Evolutionary conservation across 228 moss, liverwort and hornwort genomes (phyloP).

Genomic region (Sphagnum fallax): DNA sequence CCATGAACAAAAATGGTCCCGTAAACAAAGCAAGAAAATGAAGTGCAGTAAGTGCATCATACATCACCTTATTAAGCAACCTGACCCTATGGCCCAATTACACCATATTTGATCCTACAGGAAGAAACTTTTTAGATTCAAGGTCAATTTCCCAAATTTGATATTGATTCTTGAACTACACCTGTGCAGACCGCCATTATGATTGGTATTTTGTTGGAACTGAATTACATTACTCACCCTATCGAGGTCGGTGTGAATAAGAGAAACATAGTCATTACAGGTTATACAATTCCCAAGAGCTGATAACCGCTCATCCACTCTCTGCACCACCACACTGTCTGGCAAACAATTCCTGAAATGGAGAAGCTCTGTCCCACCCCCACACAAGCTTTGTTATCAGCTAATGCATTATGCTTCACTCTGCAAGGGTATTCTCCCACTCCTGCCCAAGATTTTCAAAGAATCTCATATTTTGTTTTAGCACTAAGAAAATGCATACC

Average conservation of each 20-base stretch:
- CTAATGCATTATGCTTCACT: no score
- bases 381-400: neutral
- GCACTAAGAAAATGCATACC: constrained; percentile 12
- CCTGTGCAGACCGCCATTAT: no score
- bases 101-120: no score
- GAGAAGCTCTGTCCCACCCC: constrained; percentile 48
- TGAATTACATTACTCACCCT: constrained; percentile 22
- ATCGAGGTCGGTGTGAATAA: constrained; percentile 94
- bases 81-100: no score
- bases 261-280: constrained; percentile 93
- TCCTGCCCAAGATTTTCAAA: no score
- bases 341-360: constrained; percentile 90
- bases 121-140: no score
- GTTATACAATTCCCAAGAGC: constrained; percentile 92
- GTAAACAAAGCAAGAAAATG: neutral
- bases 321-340: constrained; percentile 87
- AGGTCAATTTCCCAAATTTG: no score
- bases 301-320: constrained; percentile 89
- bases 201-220: no score
- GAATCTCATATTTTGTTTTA: neutral
- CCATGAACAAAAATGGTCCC: neutral
- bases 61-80: no score
- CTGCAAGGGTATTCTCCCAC: no score
- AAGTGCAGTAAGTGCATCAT: no score
- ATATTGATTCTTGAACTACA: no score